A percentile compares a stretch with the other conserved stretches of the same genome.
Conservation (phyloP, 2,329 filamentous ascomycete genomes). For the Truncatella angustata region DNA sequence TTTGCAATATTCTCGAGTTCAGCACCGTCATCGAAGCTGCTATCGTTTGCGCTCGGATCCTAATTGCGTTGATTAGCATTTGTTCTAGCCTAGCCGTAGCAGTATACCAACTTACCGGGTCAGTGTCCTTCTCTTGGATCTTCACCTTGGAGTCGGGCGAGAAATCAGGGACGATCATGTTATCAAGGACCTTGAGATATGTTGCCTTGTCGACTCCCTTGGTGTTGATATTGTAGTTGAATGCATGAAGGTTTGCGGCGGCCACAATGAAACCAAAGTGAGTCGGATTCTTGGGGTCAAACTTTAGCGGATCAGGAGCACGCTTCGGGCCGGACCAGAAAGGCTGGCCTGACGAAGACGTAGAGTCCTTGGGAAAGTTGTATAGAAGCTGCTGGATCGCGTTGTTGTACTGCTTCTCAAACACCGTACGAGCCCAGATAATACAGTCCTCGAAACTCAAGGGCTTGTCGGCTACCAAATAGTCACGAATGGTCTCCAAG, state of each 20-base stretch:
- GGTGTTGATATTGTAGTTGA: constrained; percentile 97
- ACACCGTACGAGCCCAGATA: constrained; percentile 88
- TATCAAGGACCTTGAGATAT: constrained; percentile 78
- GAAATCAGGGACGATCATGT: constrained; percentile 96
- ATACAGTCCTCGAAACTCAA: constrained; percentile 94
- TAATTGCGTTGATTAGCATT: constrained; percentile 24
- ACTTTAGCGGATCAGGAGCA: constrained; percentile 86
- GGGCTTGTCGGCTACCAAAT: constrained; percentile 87
- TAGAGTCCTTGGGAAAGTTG: constrained; percentile 95
- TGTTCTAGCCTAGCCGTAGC: too few species aligned
- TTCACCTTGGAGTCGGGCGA: constrained; percentile 85
- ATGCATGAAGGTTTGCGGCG: constrained; percentile 89
- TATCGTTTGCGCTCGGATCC: constrained; percentile 86
- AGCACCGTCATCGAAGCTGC: constrained; percentile 68
- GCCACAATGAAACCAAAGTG: constrained; percentile 87
- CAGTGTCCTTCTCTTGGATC: constrained; percentile 94
- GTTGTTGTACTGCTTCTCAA: constrained; percentile 96
- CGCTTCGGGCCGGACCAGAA: constrained; percentile 99
- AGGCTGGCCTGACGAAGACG: constrained; percentile 80
- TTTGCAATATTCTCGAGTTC: constrained; percentile 72
- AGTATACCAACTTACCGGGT: constrained; percentile 68
- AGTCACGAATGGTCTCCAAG: constrained; percentile 85
- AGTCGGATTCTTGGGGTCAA: constrained; percentile 78
- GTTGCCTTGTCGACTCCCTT: constrained; percentile 68
- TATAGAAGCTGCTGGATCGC: constrained; percentile 91